Evolutionary conservation across 176 grass and related monocot genomes (phyloP).

Genomic region (Leersia perrieri): DNA sequence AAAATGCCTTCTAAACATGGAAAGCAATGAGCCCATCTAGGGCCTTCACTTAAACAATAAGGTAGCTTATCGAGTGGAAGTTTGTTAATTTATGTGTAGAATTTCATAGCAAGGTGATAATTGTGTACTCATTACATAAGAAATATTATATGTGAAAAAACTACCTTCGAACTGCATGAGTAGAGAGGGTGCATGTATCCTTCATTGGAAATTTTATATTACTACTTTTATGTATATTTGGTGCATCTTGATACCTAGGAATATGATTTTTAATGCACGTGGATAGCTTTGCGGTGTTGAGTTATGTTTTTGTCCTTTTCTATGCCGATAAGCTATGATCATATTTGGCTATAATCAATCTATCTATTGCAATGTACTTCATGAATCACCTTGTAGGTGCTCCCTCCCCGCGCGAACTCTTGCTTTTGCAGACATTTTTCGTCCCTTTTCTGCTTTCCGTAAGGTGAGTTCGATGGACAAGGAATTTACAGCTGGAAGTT

Average conservation of each 20-base stretch:
- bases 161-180: slow-evolving; percentile 55
- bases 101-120: background rate
- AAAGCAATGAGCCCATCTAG: slow-evolving; percentile 48
- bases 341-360: background rate
- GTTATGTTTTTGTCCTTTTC: background rate
- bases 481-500: slow-evolving; percentile 42
- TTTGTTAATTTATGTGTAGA: background rate
- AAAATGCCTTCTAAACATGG: slow-evolving; percentile 46
- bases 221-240: background rate
- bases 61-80: slow-evolving; percentile 35
- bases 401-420: slow-evolving; percentile 46
- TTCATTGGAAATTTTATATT: slow-evolving; percentile 20
- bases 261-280: background rate
- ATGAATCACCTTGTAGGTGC: slow-evolving; percentile 9
- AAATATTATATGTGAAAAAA: slow-evolving; percentile 60
- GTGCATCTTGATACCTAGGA: background rate
- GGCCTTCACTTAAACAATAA: slow-evolving; percentile 39
- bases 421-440: slow-evolving; percentile 66
- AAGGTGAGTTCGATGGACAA: slow-evolving; percentile 66
- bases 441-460: slow-evolving; percentile 61
- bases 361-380: background rate
- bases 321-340: background rate
- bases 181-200: slow-evolving; percentile 77
- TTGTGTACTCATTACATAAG: slow-evolving; percentile 25
- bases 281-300: background rate